Evolutionary conservation across 2,329 filamentous ascomycete species (phyloP).

Genomic region (Alternaria sp.): DNA sequence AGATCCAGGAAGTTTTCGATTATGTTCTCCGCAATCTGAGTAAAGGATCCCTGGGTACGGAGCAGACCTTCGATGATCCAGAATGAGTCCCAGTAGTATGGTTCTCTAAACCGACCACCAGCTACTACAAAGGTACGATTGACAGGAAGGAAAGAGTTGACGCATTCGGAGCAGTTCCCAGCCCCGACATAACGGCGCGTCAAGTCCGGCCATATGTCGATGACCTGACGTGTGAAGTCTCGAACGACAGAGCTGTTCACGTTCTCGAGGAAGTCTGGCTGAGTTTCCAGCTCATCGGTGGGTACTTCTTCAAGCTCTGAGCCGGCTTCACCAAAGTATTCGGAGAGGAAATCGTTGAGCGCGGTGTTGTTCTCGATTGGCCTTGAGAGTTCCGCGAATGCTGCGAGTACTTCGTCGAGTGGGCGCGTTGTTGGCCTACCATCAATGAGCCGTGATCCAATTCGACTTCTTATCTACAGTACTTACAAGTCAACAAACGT

Average conservation of each 20-base stretch:
- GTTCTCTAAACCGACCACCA: conserved; percentile 72
- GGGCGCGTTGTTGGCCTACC: conserved; percentile 66
- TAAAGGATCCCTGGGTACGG: conserved; percentile 68
- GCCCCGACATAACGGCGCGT: conserved; percentile 64
- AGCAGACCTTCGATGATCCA: conserved; percentile 72
- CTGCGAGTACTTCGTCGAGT: conserved; percentile 65
- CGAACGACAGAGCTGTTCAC: conserved; percentile 64
- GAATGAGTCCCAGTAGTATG: conserved; percentile 75
- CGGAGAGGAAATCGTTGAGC: conserved; percentile 66
- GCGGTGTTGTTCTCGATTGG: conserved; percentile 69
- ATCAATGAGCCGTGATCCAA: conserved; percentile 1
- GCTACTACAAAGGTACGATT: conserved; percentile 74
- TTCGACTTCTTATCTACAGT: not conserved
- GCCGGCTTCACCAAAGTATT: conserved; percentile 68
- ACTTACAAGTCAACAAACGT: conserved; percentile 67
- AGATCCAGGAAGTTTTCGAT: conserved; percentile 75
- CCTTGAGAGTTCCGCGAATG: conserved; percentile 65
- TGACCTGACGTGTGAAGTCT: conserved; percentile 68
- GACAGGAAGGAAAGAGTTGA: conserved; percentile 69
- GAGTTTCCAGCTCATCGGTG: conserved; percentile 58
- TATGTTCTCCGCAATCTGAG: conserved; percentile 68
- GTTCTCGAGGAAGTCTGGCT: conserved; percentile 63
- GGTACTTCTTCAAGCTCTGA: conserved; percentile 66
- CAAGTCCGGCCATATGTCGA: conserved; percentile 72
- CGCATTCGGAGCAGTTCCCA: conserved; percentile 62